phyloP scores from a whole-genome alignment of 2,329 filamentous ascomycete species.

The Teratosphaeria zuluensis region DNA sequence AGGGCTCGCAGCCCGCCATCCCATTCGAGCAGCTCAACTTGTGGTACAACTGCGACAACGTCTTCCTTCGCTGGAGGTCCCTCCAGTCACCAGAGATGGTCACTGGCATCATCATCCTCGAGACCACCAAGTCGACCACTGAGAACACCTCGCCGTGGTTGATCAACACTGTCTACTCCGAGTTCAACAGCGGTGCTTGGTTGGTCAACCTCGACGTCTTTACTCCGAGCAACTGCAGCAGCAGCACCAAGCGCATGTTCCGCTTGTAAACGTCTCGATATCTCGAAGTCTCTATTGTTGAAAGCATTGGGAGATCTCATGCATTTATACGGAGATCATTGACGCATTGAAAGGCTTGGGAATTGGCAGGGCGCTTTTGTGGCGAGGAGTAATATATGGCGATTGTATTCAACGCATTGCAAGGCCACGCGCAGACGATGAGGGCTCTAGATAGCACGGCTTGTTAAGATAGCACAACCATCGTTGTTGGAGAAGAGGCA shows the following conservation, averaged over 20 bases:
- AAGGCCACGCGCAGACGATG: background rate
- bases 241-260: conserved; percentile 1
- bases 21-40: conserved; percentile 22
- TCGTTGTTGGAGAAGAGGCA: background rate
- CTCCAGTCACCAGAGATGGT: conserved; percentile 13
- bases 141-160: conserved; percentile 15
- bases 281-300: background rate
- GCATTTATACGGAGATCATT: background rate
- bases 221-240: conserved; percentile 17
- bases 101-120: conserved; percentile 22
- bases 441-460: background rate
- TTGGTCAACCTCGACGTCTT: conserved; percentile 23
- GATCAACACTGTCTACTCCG: conserved; percentile 25
- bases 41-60: conserved; percentile 23
- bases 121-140: conserved; percentile 11
- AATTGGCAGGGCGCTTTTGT: background rate
- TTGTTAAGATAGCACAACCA: background rate
- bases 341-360: background rate
- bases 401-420: background rate
- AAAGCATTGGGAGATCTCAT: background rate
- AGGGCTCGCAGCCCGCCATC: conserved; percentile 21
- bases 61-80: conserved; percentile 20
- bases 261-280: conserved; percentile 2
- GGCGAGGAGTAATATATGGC: background rate
- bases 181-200: conserved; percentile 28